Percentiles rank a stretch among this genome's conserved stretches.
Evolutionary conservation across 306 rosid species (phyloP).

Genomic region (Pterocarpus santalinus): DNA sequence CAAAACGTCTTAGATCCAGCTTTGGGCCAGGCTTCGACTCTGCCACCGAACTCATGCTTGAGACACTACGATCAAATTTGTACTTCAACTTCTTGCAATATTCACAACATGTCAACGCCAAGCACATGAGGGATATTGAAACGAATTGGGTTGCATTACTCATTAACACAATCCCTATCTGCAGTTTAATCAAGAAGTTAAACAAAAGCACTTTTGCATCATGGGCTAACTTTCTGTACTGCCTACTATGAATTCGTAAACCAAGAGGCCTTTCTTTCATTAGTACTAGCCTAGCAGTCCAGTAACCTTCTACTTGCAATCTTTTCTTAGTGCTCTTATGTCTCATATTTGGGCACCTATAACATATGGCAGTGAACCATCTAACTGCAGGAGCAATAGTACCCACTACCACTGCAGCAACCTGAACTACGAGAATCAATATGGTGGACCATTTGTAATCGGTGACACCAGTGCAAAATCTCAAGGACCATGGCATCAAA

Average conservation of each 20-base stretch:
- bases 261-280: constrained; percentile 66
- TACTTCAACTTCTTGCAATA: constrained; percentile 50
- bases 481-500: constrained; percentile 62
- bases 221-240: constrained; percentile 64
- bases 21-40: constrained; percentile 45
- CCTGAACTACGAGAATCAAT: constrained; percentile 71
- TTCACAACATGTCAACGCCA: constrained; percentile 47
- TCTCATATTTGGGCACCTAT: constrained; percentile 62
- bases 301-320: constrained; percentile 70
- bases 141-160: constrained; percentile 63
- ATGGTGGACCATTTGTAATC: constrained; percentile 84
- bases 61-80: constrained; percentile 24
- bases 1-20: constrained; percentile 68
- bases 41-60: constrained; percentile 42
- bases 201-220: constrained; percentile 52
- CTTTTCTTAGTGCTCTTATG: constrained; percentile 37
- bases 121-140: constrained; percentile 58
- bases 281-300: constrained; percentile 62
- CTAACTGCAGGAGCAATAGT: constrained; percentile 83
- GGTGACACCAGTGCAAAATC: constrained; percentile 71
- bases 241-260: constrained; percentile 51
- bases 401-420: constrained; percentile 72
- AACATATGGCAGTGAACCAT: constrained; percentile 75
- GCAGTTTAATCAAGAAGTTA: constrained; percentile 64
- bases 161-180: constrained; percentile 65